Conservation (phyloP, 441 rosid species). For the Metrosideros polymorpha region DNA sequence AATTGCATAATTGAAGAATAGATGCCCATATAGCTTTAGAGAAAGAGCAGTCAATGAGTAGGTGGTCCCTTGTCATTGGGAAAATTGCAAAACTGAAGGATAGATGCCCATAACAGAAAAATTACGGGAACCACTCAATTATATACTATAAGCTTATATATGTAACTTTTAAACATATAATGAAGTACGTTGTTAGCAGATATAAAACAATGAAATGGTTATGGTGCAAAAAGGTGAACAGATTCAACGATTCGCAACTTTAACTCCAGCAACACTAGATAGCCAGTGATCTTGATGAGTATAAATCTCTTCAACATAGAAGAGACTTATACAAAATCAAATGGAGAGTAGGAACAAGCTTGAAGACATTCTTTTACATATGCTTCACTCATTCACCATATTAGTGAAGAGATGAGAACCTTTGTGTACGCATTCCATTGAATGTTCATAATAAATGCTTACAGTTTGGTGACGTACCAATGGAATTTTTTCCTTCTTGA, state of each 20-base stretch:
- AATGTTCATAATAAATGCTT: not conserved
- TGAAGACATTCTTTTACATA: not conserved
- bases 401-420: not conserved
- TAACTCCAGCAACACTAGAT: not conserved
- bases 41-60: not conserved
- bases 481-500: conserved; percentile 39
- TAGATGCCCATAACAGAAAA: not conserved
- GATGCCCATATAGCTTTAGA: not conserved
- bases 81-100: not conserved
- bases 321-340: not conserved
- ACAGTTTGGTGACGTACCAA: conserved; percentile 23
- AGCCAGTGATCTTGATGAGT: not conserved
- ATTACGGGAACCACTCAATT: not conserved
- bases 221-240: not conserved
- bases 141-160: not conserved
- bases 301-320: not conserved
- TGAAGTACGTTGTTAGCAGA: not conserved
- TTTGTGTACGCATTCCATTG: not conserved
- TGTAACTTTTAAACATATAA: not conserved
- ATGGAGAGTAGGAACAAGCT: not conserved
- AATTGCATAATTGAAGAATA: not conserved
- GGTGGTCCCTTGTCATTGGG: not conserved
- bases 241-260: not conserved
- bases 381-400: conserved; percentile 7
- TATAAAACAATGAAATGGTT: not conserved